phyloP scores from a whole-genome alignment of 768 basidiomycete genomes.

The Lactifluus rugatus region DNA sequence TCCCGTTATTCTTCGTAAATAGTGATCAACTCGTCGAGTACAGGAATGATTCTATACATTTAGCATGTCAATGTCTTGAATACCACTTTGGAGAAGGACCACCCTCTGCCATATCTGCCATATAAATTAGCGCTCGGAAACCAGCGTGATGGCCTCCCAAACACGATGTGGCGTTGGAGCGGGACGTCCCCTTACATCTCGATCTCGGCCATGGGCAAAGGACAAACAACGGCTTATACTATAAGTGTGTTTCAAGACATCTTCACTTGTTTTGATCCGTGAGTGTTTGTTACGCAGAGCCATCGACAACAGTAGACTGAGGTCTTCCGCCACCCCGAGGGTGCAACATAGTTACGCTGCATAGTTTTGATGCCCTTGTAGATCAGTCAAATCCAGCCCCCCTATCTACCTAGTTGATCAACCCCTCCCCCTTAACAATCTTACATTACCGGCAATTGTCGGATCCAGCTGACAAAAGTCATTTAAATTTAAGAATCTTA shows the following conservation, averaged over 20 bases:
- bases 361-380: constrained; percentile 29
- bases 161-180: constrained; percentile 45
- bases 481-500: constrained; percentile 24
- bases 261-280: constrained; percentile 1
- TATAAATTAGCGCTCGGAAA: constrained; percentile 31
- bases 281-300: neutral
- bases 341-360: constrained; percentile 36
- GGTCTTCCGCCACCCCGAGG: constrained; percentile 28
- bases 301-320: neutral
- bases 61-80: constrained; percentile 47
- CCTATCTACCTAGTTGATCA: constrained; percentile 1
- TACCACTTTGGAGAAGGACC: constrained; percentile 16
- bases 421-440: neutral
- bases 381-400: constrained; percentile 18
- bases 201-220: constrained; percentile 36
- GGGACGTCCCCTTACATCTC: constrained; percentile 41
- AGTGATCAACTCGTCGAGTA: constrained; percentile 43
- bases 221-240: constrained; percentile 37
- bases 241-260: neutral
- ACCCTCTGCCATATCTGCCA: neutral
- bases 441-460: constrained; percentile 15
- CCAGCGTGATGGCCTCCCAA: constrained; percentile 31
- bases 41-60: constrained; percentile 46
- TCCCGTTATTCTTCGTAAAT: constrained; percentile 46
- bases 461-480: neutral